phyloP scores from a whole-genome alignment of 2,329 filamentous ascomycete genomes.

The Fusarium sp. region DNA sequence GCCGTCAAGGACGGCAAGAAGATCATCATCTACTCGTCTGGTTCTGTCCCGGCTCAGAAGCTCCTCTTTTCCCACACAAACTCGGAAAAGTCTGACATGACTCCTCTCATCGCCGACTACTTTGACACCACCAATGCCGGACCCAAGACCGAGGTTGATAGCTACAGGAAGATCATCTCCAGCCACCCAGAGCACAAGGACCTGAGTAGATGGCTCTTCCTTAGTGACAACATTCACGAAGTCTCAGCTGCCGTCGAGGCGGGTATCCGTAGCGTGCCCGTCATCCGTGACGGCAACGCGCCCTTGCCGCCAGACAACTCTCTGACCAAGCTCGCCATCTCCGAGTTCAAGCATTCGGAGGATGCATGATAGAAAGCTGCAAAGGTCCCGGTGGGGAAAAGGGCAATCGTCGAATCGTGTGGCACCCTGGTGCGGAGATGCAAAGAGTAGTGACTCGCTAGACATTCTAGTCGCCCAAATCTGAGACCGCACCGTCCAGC shows the following conservation, averaged over 20 bases:
- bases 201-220: slow-evolving; percentile 74
- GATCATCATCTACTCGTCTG: slow-evolving; percentile 85
- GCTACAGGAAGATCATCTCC: slow-evolving; percentile 74
- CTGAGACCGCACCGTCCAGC: slow-evolving; percentile 39
- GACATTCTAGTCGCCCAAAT: slow-evolving; percentile 41
- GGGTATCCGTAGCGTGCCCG: slow-evolving; percentile 73
- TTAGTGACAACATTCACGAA: slow-evolving; percentile 83
- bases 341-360: slow-evolving; percentile 48
- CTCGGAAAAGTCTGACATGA: slow-evolving; percentile 69
- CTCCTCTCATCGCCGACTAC: slow-evolving; percentile 70
- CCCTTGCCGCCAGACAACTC: slow-evolving; percentile 65
- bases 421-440: slow-evolving; percentile 39
- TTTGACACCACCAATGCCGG: slow-evolving; percentile 88
- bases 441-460: slow-evolving; percentile 40
- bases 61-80: slow-evolving; percentile 79
- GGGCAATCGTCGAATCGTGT: slow-evolving; percentile 35
- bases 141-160: slow-evolving; percentile 74
- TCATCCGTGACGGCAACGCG: slow-evolving; percentile 78
- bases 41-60: slow-evolving; percentile 84
- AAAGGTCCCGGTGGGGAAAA: slow-evolving; percentile 36
- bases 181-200: slow-evolving; percentile 55
- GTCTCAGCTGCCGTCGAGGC: slow-evolving; percentile 71
- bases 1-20: slow-evolving; percentile 69
- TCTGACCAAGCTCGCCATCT: slow-evolving; percentile 50
- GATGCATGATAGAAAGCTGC: slow-evolving; percentile 41